Evolutionary conservation across 2,329 filamentous ascomycete species (phyloP), one percentile per base, ranked within the genome.

Genomic region (Penicillium sp.): DNA sequence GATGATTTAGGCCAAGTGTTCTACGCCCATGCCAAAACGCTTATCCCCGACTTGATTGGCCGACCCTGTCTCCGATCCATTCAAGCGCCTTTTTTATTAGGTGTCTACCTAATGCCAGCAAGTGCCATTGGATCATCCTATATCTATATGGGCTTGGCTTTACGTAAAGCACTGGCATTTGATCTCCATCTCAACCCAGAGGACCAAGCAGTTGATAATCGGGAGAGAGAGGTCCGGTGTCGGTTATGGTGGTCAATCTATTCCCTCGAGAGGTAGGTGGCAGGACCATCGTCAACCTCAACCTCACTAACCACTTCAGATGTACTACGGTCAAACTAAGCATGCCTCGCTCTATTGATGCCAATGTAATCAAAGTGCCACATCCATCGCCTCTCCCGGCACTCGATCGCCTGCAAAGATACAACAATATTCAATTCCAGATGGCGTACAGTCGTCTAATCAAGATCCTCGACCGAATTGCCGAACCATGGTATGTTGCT

Each of bases 221-320:
- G 72, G 41, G 80, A 82, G 58, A 76, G 71, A 43, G 80, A 82
- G 58, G 74, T 77, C 46, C 73, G 80, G 5, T 73, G 79, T 9
- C 74, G 79, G 4, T 72, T 80, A 5, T 82, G 79, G 79, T 82
- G 80, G 80, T 79, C 76, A 34, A 75, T 82, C 1, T 82, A 82
- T 41, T 71, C 71, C 1, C 57, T 65, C 29, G 62, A 63, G 49
- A 53, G 62, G 62, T 62, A 10, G 16, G 57, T 50, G 2, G 23
- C 2, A 53, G 60, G 3, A 64, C 8, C 13, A 16, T 64, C 1
- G 54, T 68, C 6, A 70, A 71, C 23, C 50, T 68, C 11, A 68
- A 67, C 25, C 66, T 15, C 61, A 67, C 15, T 63, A 47, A 46
- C 50, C 53, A 21, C 65, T 63, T 15, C 70, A 52, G 72, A 67